These are phyloP conservation scores for Calocybe indica DNA, from an alignment of 768 basidiomycete species.

Conservation along the genomic window DNA sequence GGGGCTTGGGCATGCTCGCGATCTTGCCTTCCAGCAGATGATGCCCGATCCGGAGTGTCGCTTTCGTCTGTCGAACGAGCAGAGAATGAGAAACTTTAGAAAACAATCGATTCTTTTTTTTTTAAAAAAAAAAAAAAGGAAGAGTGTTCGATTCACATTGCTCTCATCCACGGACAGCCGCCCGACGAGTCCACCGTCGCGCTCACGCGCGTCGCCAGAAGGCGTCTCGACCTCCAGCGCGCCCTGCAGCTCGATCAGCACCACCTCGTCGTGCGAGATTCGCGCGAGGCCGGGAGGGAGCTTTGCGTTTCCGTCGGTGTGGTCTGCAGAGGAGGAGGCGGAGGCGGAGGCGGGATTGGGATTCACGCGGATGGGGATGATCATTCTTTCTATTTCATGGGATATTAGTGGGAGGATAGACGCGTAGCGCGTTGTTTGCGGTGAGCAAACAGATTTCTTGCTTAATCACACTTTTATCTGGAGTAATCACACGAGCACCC, in stretches of 20 bases:
- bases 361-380: conserved; percentile 54
- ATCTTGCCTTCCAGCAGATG: conserved; percentile 90
- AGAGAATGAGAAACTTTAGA: conserved; percentile 1
- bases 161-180: conserved; percentile 57
- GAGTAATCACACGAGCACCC: too few relatives aligned
- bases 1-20: conserved; percentile 67
- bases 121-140: neutral
- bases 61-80: conserved; percentile 49
- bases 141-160: conserved; percentile 35
- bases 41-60: conserved; percentile 79
- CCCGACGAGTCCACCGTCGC: conserved; percentile 74
- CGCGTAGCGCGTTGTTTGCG: too few relatives aligned
- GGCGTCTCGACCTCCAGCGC: conserved; percentile 56
- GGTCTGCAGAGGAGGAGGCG: neutral
- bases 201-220: conserved; percentile 39
- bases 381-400: conserved; percentile 34
- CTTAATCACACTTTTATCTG: too few relatives aligned
- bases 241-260: conserved; percentile 88
- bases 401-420: too few relatives aligned
- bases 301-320: conserved; percentile 21
- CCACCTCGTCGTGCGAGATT: conserved; percentile 73
- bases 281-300: conserved; percentile 62
- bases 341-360: conserved; percentile 22
- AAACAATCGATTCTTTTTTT: conserved; percentile 4
- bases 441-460: too few relatives aligned